Evolutionary conservation across 805 yeast species (phyloP), one percentile per base, ranked within the genome.

Genomic region (Candida insectalens): DNA sequence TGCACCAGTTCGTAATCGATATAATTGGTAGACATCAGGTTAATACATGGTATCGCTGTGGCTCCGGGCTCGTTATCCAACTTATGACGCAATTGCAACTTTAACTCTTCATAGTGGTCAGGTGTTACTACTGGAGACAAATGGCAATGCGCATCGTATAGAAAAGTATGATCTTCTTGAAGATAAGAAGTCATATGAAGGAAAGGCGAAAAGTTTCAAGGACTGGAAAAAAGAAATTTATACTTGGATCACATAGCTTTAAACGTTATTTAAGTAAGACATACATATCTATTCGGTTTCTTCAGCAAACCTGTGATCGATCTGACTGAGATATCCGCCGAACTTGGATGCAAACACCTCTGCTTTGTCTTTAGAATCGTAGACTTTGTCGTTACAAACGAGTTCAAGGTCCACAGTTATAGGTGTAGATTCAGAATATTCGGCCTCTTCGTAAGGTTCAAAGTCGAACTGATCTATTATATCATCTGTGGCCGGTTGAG

Each of bases 1-100:
- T 41, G 28, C 4, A 62, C 56, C 35, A 52, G 36, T 3, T 47
- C 38, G 9, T 47, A 31, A 37, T 68, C 74, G 21, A 47, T 46
- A 25, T 55, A 62, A 38, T 63, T 69, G 2, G 73, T 67, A 13
- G 74, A 62, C 80, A 73, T 72, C 20, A 71, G 42, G 35, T 54
- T 54, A 17, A 44, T 27, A 2, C 18, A 19, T 15, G 15, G 16
- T 25, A 45, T 35, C n/a, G 38, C 29, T 4, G 41, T 37, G 12
- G 7, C n/a, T 13, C 30, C 25, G 9, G 35, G 30, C 5, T 35
- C 29, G 6, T 30, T 9, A 12, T 13, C 16, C 4, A 38, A 22
- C 19, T 39, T 35, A 6, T 13, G 7, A 5, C 19, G 23, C 3
- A 47, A 29, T 23, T 14, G 7, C 6, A 21, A 9, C 6, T 21